Base-by-base conservation (phyloP, 257 asterid genomes). In the Forsythia suspensa region DNA sequence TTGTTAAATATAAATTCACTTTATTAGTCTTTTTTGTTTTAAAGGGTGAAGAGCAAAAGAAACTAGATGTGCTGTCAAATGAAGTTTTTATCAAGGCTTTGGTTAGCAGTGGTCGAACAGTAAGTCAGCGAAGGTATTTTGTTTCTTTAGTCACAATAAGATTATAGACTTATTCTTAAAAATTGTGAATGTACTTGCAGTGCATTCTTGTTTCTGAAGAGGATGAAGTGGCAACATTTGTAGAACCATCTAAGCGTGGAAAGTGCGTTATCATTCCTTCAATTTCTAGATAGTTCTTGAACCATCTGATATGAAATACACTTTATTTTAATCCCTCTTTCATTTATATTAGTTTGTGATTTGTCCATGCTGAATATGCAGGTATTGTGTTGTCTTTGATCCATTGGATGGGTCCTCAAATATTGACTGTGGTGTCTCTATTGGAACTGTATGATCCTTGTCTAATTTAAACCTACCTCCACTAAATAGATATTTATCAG, bases 321-420 rank as follows among this genome's bases (percentile, higher is more conserved):
- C n/a, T 73, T 10, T 39, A 15, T 52, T 72, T 65, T 41, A 74
- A 71, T 37, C 20, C 5, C 29, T 16, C 37, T 11, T 73, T 10
- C 10, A 42, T 9, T 48, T 20, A 51, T 9, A 59, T 72, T 20
- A 40, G 40, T 74, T 66, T 73, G 61, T 73, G 42, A 81, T 81
- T 80, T 59, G 7, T 42, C 16, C 48, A 6, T 59, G 42, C 52
- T 51, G 72, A 10, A 80, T 8, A 8, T 73, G 90, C 88, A 95
- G 99, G 86, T 93, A 95, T 63, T 90, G 97, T 83, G 99, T 95
- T 76, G 99, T 93, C 73, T 95, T 95, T 68, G 99, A 95, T 79
- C 99, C 99, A 36, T 77, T 95, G 89, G 99, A 93, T 85, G 99
- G 99, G 83, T 95, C 99, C 24, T 95, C 99, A 83, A 95, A 95